Evolutionary conservation across 2,329 filamentous ascomycete species (phyloP).

Genomic region (Colletotrichum lini): DNA sequence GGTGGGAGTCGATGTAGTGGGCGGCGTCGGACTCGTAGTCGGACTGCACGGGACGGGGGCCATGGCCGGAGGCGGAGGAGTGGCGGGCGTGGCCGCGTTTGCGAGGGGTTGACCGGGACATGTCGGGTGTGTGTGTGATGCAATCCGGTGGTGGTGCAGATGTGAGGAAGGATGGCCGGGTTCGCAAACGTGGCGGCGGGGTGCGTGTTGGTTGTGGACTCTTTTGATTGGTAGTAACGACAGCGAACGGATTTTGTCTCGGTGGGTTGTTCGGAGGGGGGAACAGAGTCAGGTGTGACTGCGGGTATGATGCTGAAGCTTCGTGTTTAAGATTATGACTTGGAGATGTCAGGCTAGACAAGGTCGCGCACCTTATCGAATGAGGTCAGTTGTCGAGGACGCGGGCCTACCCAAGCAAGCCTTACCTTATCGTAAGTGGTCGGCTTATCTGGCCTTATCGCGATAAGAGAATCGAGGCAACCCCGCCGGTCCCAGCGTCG

Average conservation of each 20-base stretch:
- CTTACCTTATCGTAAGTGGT: conserved; percentile 2
- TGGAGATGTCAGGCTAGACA: not conserved
- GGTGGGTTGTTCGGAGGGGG: not conserved
- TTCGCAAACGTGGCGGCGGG: conserved; percentile 32
- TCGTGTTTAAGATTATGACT: not conserved
- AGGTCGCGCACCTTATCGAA: not conserved
- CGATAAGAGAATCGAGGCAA: not conserved
- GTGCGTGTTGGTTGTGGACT: not conserved
- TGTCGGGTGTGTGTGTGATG: conserved; percentile 44
- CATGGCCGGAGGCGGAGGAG: conserved; percentile 56
- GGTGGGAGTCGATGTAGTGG: conserved; percentile 60
- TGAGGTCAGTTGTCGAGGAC: conserved; percentile 21
- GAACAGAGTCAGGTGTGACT: not conserved
- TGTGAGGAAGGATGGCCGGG: conserved; percentile 4
- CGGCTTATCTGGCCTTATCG: conserved; percentile 14
- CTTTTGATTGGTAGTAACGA: too few species aligned
- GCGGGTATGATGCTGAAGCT: not conserved
- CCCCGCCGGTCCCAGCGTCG: conserved; percentile 30
- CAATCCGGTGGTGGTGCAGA: conserved; percentile 37
- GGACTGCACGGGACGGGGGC: conserved; percentile 53
- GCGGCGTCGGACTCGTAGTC: conserved; percentile 79
- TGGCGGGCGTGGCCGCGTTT: conserved; percentile 58
- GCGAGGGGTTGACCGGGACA: conserved; percentile 62
- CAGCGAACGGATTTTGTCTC: too few species aligned
- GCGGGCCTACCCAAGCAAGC: not conserved